Evolutionary conservation across 78 protist species (phyloP), one percentile per base, ranked within the genome.

Genomic region (Creolimax fragrantissima): DNA sequence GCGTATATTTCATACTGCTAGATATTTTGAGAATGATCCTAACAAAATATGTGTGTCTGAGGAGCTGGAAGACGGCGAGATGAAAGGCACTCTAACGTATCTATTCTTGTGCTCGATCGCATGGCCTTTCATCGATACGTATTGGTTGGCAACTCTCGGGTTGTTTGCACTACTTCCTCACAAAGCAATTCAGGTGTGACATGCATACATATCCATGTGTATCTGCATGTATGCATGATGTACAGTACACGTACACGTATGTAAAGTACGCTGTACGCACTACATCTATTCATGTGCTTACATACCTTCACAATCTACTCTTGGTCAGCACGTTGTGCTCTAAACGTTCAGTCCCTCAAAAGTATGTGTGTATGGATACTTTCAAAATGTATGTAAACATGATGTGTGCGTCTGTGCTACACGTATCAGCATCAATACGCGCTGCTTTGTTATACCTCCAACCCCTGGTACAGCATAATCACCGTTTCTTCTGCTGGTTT

Each of bases 51-150:
- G 35, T 11, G 86, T 42, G n/a, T 5, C 42, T 4, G 90, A 86
- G 24, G 0, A 7, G 2, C 6, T 86, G 17, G 90, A 86, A 45
- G 90, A 85, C 11, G 89, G 89, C 42, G 89, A 85, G 42, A 4
- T 7, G 35, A 5, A 42, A 74, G 90, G 90, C 6, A 88, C 90
- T 17, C 36, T 7, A 41, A 90, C 92, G 36, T 90, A 90, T 11
- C 92, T 90, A 41, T 90, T 90, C 32, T 17, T 90, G 67, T 90
- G 92, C 88, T 90, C 92, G 42, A 5, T 66, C 7, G 88, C 3
- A 3, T 74, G 93, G 93, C 93, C 35, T 39, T 66, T 84, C 35
- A 91, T 91, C 6, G 93, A 91, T 74, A 74, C 44, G 41, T 91
- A 91, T 88, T 91, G 3, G n/a, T 41, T 91, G 85, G 3, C n/a